Evolutionary conservation across 75 land plant genomes (phyloP).

Genomic region (Sequoia sempervirens): DNA sequence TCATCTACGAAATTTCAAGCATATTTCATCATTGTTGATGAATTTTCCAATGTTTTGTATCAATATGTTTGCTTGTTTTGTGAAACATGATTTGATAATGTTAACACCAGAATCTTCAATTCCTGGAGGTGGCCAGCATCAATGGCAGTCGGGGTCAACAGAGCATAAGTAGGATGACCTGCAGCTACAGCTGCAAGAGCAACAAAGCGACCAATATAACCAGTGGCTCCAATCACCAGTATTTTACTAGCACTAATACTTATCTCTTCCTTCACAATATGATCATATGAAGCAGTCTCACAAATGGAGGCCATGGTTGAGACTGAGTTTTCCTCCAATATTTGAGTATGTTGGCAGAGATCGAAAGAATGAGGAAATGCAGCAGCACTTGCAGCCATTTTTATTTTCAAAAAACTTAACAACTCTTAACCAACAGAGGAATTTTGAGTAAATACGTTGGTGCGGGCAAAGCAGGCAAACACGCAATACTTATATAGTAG

Average conservation of each 20-base stretch:
- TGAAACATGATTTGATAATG: too few relatives aligned
- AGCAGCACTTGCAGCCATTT: neutral
- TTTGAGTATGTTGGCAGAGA: neutral
- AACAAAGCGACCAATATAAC: conserved; percentile 17
- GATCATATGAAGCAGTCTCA: neutral
- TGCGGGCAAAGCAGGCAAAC: neutral
- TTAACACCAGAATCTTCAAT: conserved; percentile 6
- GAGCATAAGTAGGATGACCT: conserved; percentile 13
- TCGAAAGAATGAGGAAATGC: neutral
- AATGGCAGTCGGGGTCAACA: neutral
- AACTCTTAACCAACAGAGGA: neutral
- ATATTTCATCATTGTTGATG: too few relatives aligned
- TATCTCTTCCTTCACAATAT: neutral
- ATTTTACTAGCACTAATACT: neutral
- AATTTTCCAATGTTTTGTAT: too few relatives aligned
- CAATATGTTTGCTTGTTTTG: too few relatives aligned
- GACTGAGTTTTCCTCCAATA: neutral
- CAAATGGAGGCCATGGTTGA: neutral
- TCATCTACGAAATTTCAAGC: too few relatives aligned
- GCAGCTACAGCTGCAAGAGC: conserved; percentile 6
- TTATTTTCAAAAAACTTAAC: neutral
- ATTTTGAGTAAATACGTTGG: neutral
- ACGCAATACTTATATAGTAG: neutral
- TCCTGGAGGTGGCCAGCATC: conserved; percentile 1
- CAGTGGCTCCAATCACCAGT: conserved; percentile 19